Conservation (phyloP, 257 asterid genomes). For the Nicotiana sylvestris region DNA sequence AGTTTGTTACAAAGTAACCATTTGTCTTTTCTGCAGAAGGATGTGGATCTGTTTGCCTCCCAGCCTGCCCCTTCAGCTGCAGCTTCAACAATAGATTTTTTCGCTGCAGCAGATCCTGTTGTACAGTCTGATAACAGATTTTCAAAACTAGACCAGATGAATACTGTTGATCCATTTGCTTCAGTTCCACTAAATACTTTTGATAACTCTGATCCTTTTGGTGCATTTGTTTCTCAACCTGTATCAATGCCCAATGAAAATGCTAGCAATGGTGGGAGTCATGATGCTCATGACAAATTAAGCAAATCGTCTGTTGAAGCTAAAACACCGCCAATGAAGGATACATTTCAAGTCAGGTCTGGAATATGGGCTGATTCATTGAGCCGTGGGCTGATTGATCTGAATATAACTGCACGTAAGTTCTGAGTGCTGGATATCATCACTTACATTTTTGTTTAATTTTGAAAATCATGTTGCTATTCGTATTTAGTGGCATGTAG, state of each 20-base stretch:
- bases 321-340: slow-evolving; percentile 39
- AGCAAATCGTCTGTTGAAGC: slow-evolving; percentile 18
- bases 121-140: slow-evolving; percentile 34
- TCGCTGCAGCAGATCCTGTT: slow-evolving; percentile 57
- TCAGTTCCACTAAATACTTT: slow-evolving; percentile 70
- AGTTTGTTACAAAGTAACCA: slow-evolving; percentile 9
- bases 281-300: slow-evolving; percentile 27
- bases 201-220: slow-evolving; percentile 64
- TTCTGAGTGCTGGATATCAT: slow-evolving; percentile 19
- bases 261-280: slow-evolving; percentile 27
- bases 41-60: slow-evolving; percentile 66
- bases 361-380: slow-evolving; percentile 98
- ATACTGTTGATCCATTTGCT: slow-evolving; percentile 70
- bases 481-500: neutral
- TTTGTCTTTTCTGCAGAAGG: slow-evolving; percentile 39
- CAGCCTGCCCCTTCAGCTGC: slow-evolving; percentile 50
- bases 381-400: slow-evolving; percentile 92
- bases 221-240: slow-evolving; percentile 53
- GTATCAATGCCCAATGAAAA: slow-evolving; percentile 29
- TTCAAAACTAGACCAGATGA: slow-evolving; percentile 32
- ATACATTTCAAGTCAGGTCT: slow-evolving; percentile 80
- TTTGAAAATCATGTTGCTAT: neutral
- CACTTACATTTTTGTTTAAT: neutral
- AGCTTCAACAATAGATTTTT: slow-evolving; percentile 60
- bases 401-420: slow-evolving; percentile 87